Evolutionary conservation across 1,139 yeast genomes (phyloP).

Genomic region (Eremothecium cymbalariae): DNA sequence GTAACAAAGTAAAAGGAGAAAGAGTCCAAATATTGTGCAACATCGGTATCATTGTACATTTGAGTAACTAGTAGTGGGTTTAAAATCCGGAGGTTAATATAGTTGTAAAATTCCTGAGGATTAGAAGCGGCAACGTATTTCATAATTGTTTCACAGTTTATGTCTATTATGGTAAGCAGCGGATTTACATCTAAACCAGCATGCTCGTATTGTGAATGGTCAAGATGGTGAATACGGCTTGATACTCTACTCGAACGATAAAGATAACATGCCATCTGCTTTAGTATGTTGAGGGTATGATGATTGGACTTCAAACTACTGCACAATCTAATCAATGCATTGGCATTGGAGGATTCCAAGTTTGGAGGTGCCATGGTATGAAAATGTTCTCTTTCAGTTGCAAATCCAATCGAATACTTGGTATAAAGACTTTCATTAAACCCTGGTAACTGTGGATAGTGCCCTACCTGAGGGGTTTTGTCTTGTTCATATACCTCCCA

Average conservation of each 20-base stretch:
- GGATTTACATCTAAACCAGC: constrained; percentile 8
- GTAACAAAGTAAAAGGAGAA: constrained; percentile 26
- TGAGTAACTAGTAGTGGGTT: constrained; percentile 20
- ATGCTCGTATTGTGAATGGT: not conserved
- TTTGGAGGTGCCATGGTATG: constrained; percentile 24
- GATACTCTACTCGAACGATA: constrained; percentile 11
- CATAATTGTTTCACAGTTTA: constrained; percentile 22
- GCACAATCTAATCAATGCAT: constrained; percentile 17
- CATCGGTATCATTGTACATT: constrained; percentile 16
- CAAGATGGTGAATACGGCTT: not conserved
- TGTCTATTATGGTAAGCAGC: constrained; percentile 21
- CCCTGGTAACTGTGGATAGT: constrained; percentile 8
- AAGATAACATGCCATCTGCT: constrained; percentile 17
- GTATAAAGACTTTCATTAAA: constrained; percentile 3
- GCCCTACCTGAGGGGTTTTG: constrained; percentile 6
- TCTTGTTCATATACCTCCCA: constrained; percentile 19
- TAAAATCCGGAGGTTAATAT: constrained; percentile 16
- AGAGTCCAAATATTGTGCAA: constrained; percentile 22
- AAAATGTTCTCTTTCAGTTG: constrained; percentile 25
- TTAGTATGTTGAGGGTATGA: constrained; percentile 15
- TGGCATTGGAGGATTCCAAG: constrained; percentile 18
- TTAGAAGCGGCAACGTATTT: constrained; percentile 29
- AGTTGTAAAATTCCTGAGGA: constrained; percentile 21
- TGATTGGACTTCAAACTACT: constrained; percentile 22
- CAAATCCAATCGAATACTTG: constrained; percentile 22